Conservation (phyloP, 257 asterid species). For the Coffea eugenioides region DNA sequence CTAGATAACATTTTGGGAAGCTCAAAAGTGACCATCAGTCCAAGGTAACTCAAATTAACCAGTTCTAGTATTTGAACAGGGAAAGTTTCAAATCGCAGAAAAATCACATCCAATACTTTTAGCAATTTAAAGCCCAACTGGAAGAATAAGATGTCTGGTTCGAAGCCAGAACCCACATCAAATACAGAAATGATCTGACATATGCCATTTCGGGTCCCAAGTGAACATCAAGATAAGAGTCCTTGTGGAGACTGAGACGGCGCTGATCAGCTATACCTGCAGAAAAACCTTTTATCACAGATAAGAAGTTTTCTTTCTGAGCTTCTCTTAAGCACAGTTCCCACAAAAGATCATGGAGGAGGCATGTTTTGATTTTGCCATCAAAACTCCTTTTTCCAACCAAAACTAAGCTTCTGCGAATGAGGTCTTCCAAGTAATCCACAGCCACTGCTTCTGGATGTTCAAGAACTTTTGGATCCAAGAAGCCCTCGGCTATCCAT, state of each 20-base stretch:
- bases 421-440: constrained; percentile 35
- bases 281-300: not conserved
- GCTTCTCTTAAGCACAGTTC: constrained; percentile 41
- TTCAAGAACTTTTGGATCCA: not conserved
- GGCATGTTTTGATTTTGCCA: constrained; percentile 32
- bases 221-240: not conserved
- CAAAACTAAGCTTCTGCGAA: constrained; percentile 29
- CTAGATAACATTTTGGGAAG: constrained; percentile 7
- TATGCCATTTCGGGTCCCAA: constrained; percentile 16
- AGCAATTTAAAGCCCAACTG: constrained; percentile 26
- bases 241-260: constrained; percentile 21
- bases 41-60: constrained; percentile 31
- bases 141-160: not conserved
- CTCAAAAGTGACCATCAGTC: constrained; percentile 18
- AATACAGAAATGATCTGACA: not conserved
- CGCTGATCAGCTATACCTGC: not conserved
- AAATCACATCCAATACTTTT: constrained; percentile 31
- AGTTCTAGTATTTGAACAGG: constrained; percentile 27
- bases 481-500: constrained; percentile 44
- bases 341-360: constrained; percentile 33
- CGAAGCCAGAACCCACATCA: not conserved
- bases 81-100: constrained; percentile 22
- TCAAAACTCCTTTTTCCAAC: constrained; percentile 19
- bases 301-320: constrained; percentile 30
- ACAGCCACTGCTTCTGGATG: constrained; percentile 29